phyloP scores from a whole-genome alignment of 2,329 filamentous ascomycete genomes.

The Diplodia intermedia region DNA sequence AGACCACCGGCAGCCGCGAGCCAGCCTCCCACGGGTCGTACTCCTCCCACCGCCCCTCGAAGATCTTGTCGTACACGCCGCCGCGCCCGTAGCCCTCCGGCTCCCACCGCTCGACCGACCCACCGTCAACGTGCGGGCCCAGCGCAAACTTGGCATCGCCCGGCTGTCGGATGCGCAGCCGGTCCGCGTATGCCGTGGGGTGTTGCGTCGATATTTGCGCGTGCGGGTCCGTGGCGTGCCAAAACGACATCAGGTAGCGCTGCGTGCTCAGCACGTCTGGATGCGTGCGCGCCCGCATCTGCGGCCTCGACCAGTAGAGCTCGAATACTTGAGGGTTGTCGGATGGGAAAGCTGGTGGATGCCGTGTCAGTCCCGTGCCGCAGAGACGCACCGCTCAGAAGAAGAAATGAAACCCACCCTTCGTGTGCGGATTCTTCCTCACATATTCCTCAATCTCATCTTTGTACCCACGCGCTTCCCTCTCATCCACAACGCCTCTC shows the following conservation, averaged over 20 bases:
- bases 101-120: slow-evolving; percentile 59
- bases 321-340: slow-evolving; percentile 60
- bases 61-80: slow-evolving; percentile 75
- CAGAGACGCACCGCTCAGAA: no score
- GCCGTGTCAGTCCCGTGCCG: slow-evolving; percentile 2
- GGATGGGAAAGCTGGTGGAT: slow-evolving; percentile 52
- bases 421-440: slow-evolving; percentile 54
- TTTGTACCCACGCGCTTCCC: slow-evolving; percentile 55
- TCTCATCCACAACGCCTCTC: slow-evolving; percentile 53
- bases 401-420: slow-evolving; percentile 37
- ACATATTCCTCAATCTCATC: slow-evolving; percentile 54
- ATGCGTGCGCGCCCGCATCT: slow-evolving; percentile 56
- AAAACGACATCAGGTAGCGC: slow-evolving; percentile 57
- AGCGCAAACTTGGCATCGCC: slow-evolving; percentile 60
- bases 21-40: slow-evolving; percentile 85
- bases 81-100: slow-evolving; percentile 67
- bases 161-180: slow-evolving; percentile 61
- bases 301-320: slow-evolving; percentile 58
- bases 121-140: slow-evolving; percentile 65
- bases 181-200: slow-evolving; percentile 58
- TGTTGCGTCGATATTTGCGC: slow-evolving; percentile 54
- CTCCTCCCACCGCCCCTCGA: slow-evolving; percentile 76
- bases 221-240: slow-evolving; percentile 54
- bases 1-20: slow-evolving; percentile 70
- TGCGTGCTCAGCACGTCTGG: slow-evolving; percentile 56